A percentile compares a stretch with the other conserved stretches of the same genome.
Conservation (phyloP, 805 yeast species). For the Saturnispora gosingensis region DNA sequence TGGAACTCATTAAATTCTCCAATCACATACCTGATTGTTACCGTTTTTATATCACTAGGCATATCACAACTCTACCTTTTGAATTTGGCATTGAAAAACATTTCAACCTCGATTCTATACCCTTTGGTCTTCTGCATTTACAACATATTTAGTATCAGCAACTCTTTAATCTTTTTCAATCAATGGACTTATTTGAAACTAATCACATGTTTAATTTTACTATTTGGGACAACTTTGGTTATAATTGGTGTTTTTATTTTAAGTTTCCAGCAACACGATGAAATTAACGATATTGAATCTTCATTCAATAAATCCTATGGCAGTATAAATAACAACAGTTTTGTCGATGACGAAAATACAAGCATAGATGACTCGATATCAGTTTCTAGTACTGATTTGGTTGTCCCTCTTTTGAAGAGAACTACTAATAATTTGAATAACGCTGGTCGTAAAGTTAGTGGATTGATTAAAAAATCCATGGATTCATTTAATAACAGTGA, state of each 20-base stretch:
- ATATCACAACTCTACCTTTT: conserved; percentile 63
- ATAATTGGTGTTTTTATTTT: conserved; percentile 61
- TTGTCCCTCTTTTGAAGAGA: conserved; percentile 19
- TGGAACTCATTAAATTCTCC: conserved; percentile 28
- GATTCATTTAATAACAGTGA: conserved; percentile 14
- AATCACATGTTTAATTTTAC: conserved; percentile 30
- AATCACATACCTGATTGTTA: conserved; percentile 42
- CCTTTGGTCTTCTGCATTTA: conserved; percentile 82
- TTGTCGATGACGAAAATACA: neutral
- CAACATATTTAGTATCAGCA: conserved; percentile 58
- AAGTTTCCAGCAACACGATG: conserved; percentile 38
- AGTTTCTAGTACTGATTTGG: conserved; percentile 12
- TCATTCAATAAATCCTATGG: conserved; percentile 1
- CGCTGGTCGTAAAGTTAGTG: conserved; percentile 23
- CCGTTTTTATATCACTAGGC: conserved; percentile 51
- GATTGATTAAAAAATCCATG: conserved; percentile 20
- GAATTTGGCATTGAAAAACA: conserved; percentile 60
- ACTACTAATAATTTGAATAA: conserved; percentile 20
- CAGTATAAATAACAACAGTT: neutral
- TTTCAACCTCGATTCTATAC: conserved; percentile 70
- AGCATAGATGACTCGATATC: neutral
- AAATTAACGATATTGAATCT: neutral
- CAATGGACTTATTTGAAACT: conserved; percentile 36
- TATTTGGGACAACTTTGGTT: conserved; percentile 40
- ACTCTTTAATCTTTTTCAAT: conserved; percentile 50